These are phyloP conservation scores for Phanerochaete sordida DNA, from an alignment of 768 basidiomycete species.

Conservation along the genomic window DNA sequence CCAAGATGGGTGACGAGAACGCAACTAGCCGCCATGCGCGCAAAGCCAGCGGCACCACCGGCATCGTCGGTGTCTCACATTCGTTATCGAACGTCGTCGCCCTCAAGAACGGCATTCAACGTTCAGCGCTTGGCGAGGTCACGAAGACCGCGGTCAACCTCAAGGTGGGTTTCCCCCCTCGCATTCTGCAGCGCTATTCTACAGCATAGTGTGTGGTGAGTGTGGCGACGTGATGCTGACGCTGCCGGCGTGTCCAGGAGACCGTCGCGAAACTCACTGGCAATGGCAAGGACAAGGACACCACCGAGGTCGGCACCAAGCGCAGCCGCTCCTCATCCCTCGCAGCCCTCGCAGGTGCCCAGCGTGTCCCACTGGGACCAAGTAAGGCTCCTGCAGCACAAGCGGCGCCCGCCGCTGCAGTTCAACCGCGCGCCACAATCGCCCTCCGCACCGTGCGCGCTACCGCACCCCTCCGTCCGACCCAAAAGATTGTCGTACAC, in stretches of 20 bases:
- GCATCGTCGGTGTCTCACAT: conserved; percentile 45
- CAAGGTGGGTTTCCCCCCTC: conserved; percentile 37
- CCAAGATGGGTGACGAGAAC: conserved; percentile 74
- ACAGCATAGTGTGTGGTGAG: neutral
- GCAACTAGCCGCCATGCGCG: conserved; percentile 65
- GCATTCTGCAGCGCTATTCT: neutral
- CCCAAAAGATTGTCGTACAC: conserved; percentile 38
- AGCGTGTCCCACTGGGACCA: conserved; percentile 68
- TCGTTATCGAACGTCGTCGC: conserved; percentile 37
- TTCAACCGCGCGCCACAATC: conserved; percentile 15
- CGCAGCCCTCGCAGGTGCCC: conserved; percentile 55
- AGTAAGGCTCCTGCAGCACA: conserved; percentile 34
- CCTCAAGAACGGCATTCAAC: conserved; percentile 54
- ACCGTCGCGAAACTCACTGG: conserved; percentile 49
- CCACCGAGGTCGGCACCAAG: conserved; percentile 46
- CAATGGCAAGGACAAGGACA: conserved; percentile 69
- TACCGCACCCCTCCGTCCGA: conserved; percentile 38
- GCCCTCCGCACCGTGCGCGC: conserved; percentile 18
- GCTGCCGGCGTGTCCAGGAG: conserved; percentile 30
- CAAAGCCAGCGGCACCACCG: conserved; percentile 48
- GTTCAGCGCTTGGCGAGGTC: conserved; percentile 80
- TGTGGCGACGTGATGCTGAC: neutral
- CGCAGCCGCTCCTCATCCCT: conserved; percentile 66
- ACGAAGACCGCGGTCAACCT: conserved; percentile 74
- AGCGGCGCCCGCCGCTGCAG: conserved; percentile 9